Base-by-base conservation (phyloP, 345 rosid species). In the Eucalyptus pumila region DNA sequence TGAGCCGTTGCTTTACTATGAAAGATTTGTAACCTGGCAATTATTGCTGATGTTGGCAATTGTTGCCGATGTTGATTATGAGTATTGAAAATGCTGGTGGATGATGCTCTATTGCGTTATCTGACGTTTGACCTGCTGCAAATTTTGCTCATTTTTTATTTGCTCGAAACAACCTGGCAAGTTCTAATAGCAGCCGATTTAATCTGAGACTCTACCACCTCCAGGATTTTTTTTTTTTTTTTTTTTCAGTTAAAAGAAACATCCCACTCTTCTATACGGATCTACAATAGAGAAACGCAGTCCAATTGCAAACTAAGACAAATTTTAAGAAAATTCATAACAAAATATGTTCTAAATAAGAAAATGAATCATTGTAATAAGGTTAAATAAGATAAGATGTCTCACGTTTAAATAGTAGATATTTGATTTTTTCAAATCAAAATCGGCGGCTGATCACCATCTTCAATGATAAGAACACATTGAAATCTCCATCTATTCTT, bases 391-490 rank as follows among this genome's bases (percentile, higher is more conserved):
- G 9, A 7, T 51, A 17, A 51, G 21, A 52, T 52, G 0, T 52
- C 10, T 3, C 56, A 52, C 2, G 2, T 52, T 7, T 52, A 19
- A 52, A 52, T 10, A 3, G 56, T 52, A 3, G 24, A 52, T 19
- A 0, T 52, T 1, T 52, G 24, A 19, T 3, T 1, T 52, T 1
- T 19, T 7, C 2, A 52, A 52, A 52, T 1, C 56, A 52, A 19
- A 52, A 52, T 52, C 0, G 24, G 0, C 0, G 2, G 4, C 2
- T 0, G 4, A 52, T 19, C 24, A 52, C 56, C 56, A 17, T 6
- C 8, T 52, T 8, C 9, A 52, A 1, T 19, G 24, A 52, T 19
- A 52, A 52, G 9, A 4, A 19, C 2, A 52, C 4, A 19, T 52
- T 19, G 56, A 52, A 19, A 52, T 52, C 5, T 52, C 4, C 56